Evolutionary conservation across 2,329 filamentous ascomycete species (phyloP), one percentile per base, ranked within the genome.

Genomic region (Dichotomopilus funicola): DNA sequence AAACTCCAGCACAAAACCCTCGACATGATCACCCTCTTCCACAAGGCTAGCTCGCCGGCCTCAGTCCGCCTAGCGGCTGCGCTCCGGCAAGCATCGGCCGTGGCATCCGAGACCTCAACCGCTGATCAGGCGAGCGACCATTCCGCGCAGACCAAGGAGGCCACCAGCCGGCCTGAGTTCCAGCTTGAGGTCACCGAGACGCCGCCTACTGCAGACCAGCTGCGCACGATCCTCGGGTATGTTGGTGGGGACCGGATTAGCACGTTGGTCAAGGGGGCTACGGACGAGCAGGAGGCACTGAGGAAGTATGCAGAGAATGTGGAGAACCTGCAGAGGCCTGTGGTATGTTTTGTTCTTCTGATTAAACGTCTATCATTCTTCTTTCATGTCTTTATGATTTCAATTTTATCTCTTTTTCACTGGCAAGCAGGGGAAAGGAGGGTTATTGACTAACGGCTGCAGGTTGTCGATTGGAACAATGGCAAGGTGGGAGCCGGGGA

Each of bases 21-120:
- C 72, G 91, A 97, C 77, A 89, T 95, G 63, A 83, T 97, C 70
- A 97, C 92, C 59, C 86, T 99, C 77, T 99, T 97, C 79, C 91
- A 96, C 81, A 88, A 89, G 72, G 82, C 92, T 56, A 80, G 78
- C 65, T 81, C 82, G 53, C 81, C 87, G 27, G 79, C 86, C 61
- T 96, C 91, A 3, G 77, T 82, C 50, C 83, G 87, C 58, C 87
- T 87, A 36, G 82, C 86, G 59, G 86, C 82, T 43, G 75, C 95
- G 52, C 82, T 97, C 58, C 95, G 94, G 75, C 85, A 92, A 73
- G 80, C 84, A 36, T 88, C 88, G 33, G 85, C 87, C 48, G 83
- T 82, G 48, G 84, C 89, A 10, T 71, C 81, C 36, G 77, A 84
- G 57, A 78, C 80, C 27, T 83, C 89, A 8, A 89, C 88, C 1